Percentiles rank a stretch among this genome's conserved stretches.
Conservation (phyloP, 2,329 filamentous ascomycete species). For the Penicillium sp. region DNA sequence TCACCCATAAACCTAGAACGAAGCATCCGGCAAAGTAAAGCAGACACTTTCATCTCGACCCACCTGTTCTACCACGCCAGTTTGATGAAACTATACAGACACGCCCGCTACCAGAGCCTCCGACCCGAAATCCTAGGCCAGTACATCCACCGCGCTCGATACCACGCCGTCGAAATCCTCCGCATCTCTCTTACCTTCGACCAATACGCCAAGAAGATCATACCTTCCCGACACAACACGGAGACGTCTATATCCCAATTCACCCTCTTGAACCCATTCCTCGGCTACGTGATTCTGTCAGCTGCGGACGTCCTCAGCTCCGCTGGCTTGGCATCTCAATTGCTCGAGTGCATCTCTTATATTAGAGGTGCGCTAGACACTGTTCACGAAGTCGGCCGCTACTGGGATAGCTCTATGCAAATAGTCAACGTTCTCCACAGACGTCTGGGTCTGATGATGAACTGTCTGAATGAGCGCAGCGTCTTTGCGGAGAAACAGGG, state of each 20-base stretch:
- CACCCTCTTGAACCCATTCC: constrained; percentile 57
- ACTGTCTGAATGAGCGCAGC: constrained; percentile 35
- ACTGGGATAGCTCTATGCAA: constrained; percentile 59
- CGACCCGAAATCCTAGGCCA: constrained; percentile 42
- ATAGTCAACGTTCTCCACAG: constrained; percentile 51
- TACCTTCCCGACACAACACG: constrained; percentile 17
- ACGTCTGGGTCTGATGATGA: constrained; percentile 46
- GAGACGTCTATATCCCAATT: constrained; percentile 29
- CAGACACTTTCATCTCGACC: constrained; percentile 61
- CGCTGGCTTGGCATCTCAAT: constrained; percentile 52
- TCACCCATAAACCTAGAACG: constrained; percentile 57
- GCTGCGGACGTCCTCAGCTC: constrained; percentile 66
- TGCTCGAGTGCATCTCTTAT: constrained; percentile 54
- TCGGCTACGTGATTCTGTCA: constrained; percentile 60
- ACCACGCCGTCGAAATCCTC: constrained; percentile 55
- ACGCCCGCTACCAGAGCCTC: constrained; percentile 49
- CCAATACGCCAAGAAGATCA: constrained; percentile 23
- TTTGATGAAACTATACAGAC: constrained; percentile 63
- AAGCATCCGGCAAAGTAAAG: constrained; percentile 53
- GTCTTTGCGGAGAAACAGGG: constrained; percentile 33
- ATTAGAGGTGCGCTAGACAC: constrained; percentile 54
- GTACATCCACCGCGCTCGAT: constrained; percentile 50
- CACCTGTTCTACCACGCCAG: constrained; percentile 66
- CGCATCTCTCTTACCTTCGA: constrained; percentile 38
- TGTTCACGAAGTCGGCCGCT: constrained; percentile 54